These are phyloP conservation scores for Zymoseptoria ardabiliae DNA, from an alignment of 2,329 filamentous ascomycete species.

Conservation along the genomic window DNA sequence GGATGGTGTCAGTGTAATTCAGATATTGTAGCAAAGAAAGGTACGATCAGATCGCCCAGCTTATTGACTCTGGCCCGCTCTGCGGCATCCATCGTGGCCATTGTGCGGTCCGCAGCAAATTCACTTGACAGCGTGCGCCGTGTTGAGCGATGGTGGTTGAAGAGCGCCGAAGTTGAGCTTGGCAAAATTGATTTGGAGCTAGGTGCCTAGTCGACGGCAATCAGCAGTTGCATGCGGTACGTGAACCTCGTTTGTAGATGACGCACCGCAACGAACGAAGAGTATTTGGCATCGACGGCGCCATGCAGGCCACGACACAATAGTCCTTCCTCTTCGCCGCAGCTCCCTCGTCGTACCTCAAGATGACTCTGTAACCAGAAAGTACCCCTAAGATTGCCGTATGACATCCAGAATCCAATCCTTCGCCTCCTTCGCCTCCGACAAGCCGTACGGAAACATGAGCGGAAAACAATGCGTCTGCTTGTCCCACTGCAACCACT, in stretches of 20 bases:
- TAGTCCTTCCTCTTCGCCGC: neutral
- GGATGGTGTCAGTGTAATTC: neutral
- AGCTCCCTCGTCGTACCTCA: too few species aligned
- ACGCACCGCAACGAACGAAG: too few species aligned
- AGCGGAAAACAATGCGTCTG: constrained; percentile 56
- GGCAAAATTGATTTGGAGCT: too few species aligned
- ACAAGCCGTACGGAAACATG: constrained; percentile 42
- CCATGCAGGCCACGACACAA: neutral
- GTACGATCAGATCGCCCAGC: neutral
- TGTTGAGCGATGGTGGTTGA: too few species aligned
- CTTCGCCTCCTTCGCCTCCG: constrained; percentile 41
- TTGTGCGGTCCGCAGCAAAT: neutral
- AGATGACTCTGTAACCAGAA: neutral
- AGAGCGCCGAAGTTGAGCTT: too few species aligned
- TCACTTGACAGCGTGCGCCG: too few species aligned
- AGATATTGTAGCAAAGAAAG: neutral
- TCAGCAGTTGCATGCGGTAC: too few species aligned
- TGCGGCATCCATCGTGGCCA: neutral
- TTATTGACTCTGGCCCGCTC: neutral
- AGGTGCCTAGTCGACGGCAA: too few species aligned
- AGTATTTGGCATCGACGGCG: too few species aligned
- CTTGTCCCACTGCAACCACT: constrained; percentile 53
- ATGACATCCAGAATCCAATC: constrained; percentile 39
- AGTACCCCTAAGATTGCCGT: constrained; percentile 6
- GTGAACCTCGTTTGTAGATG: too few species aligned